These are phyloP conservation scores for Calonectria pseudoturangicola DNA, from an alignment of 2,329 filamentous ascomycete species.

Conservation along the genomic window DNA sequence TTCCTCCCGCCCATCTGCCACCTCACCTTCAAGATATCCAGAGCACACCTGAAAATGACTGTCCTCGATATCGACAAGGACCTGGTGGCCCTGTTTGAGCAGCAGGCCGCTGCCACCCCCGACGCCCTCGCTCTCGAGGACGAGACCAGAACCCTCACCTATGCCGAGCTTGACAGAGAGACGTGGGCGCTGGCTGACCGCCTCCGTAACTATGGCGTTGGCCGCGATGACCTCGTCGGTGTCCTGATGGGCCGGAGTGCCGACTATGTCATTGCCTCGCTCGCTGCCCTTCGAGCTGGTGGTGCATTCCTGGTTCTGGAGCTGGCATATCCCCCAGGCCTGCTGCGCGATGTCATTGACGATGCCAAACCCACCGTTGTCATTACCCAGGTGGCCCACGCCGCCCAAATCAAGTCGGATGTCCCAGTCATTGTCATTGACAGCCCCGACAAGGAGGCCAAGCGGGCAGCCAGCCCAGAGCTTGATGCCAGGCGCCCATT, in stretches of 20 bases:
- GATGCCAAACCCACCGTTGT: slow-evolving; percentile 84
- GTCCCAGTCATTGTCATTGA: slow-evolving; percentile 81
- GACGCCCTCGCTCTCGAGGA: slow-evolving; percentile 84
- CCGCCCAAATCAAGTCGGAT: slow-evolving; percentile 77
- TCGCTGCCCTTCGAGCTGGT: slow-evolving; percentile 85
- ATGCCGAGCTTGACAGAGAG: slow-evolving; percentile 81
- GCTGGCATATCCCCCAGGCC: slow-evolving; percentile 83
- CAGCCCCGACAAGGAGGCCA: slow-evolving; percentile 57
- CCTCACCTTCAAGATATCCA: slow-evolving; percentile 5
- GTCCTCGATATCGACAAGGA: slow-evolving; percentile 83
- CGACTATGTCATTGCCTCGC: slow-evolving; percentile 85
- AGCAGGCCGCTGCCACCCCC: slow-evolving; percentile 81
- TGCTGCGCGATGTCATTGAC: slow-evolving; percentile 85
- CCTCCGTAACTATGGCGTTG: slow-evolving; percentile 80
- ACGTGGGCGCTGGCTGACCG: slow-evolving; percentile 79
- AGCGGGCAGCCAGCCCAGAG: slow-evolving; percentile 54
- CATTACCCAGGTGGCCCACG: slow-evolving; percentile 79
- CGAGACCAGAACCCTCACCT: slow-evolving; percentile 79
- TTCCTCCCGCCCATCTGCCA: slow-evolving; percentile 30
- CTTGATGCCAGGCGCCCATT: slow-evolving; percentile 68
- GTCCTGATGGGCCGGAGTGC: slow-evolving; percentile 85
- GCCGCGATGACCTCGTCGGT: slow-evolving; percentile 83
- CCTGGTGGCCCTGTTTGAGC: slow-evolving; percentile 81
- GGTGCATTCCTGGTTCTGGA: slow-evolving; percentile 89
- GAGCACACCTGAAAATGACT: slow-evolving; percentile 67